phyloP scores from a whole-genome alignment of 345 rosid species.

The Psidium guajava region DNA sequence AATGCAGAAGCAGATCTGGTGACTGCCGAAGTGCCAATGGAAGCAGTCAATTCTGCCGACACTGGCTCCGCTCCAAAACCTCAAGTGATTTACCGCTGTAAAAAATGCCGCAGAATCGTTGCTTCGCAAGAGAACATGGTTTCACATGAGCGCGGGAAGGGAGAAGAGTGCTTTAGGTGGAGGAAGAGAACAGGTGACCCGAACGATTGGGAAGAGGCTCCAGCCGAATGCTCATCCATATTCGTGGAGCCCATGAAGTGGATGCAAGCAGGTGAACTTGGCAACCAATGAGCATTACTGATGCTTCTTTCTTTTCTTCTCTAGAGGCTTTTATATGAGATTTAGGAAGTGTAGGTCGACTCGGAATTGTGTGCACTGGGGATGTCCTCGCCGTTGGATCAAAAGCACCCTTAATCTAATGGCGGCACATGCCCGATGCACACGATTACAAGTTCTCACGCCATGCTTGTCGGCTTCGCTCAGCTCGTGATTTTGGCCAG shows the following conservation, averaged over 20 bases:
- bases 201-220: slow-evolving; percentile 10
- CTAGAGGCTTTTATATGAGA: background rate
- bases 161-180: slow-evolving; percentile 69
- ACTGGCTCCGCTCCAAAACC: slow-evolving; percentile 25
- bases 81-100: slow-evolving; percentile 63
- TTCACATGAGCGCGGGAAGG: slow-evolving; percentile 58
- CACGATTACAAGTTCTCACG: background rate
- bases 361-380: background rate
- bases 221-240: slow-evolving; percentile 57
- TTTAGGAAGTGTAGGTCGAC: background rate
- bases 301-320: background rate
- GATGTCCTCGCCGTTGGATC: background rate
- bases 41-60: slow-evolving; percentile 8
- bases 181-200: slow-evolving; percentile 48
- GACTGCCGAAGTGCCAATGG: slow-evolving; percentile 2
- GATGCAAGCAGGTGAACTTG: slow-evolving; percentile 58
- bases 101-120: slow-evolving; percentile 68
- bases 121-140: slow-evolving; percentile 62
- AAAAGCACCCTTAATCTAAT: background rate
- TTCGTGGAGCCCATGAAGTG: slow-evolving; percentile 94
- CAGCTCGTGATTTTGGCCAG: slow-evolving; percentile 14
- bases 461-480: background rate
- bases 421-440: background rate
- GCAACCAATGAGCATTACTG: background rate
- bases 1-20: background rate